phyloP scores from a whole-genome alignment of 139 green algal species.

The Deuterostichococcus epilithicus region DNA sequence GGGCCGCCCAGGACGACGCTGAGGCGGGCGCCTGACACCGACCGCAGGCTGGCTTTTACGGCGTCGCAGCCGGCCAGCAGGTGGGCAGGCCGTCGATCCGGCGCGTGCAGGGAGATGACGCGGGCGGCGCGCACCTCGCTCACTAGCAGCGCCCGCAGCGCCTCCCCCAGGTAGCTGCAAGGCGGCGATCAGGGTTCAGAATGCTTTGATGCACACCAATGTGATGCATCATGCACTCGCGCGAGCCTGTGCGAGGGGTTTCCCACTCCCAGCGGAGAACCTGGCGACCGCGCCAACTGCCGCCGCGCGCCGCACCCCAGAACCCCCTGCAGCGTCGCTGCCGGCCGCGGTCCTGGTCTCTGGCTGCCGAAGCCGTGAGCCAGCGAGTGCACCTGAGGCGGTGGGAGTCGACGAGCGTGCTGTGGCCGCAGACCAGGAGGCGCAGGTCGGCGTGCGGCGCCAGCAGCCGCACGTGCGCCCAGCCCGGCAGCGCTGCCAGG shows the following conservation, averaged over 20 bases:
- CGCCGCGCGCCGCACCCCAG: too few relatives aligned
- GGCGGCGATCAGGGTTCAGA: neutral
- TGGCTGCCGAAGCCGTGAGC: neutral
- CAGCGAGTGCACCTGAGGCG: conserved; percentile 38
- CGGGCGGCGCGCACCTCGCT: conserved; percentile 38
- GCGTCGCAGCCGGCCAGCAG: conserved; percentile 55
- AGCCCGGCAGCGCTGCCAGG: conserved; percentile 47
- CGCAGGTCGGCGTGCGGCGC: conserved; percentile 76
- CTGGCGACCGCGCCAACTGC: too few relatives aligned
- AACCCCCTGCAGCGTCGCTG: too few relatives aligned
- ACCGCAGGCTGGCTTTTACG: conserved; percentile 48
- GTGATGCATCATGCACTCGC: too few relatives aligned
- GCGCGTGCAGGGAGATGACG: conserved; percentile 25
- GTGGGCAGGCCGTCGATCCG: conserved; percentile 51
- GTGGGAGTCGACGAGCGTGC: conserved; percentile 45
- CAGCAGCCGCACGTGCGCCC: conserved; percentile 66
- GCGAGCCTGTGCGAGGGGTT: too few relatives aligned
- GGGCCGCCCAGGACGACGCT: conserved; percentile 64
- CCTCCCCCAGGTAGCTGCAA: conserved; percentile 63
- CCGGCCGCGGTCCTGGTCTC: too few relatives aligned
- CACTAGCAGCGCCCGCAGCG: conserved; percentile 70
- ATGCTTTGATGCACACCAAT: conserved; percentile 10
- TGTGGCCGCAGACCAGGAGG: conserved; percentile 54
- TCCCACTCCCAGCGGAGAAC: too few relatives aligned
- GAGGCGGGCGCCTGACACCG: conserved; percentile 34